Percentiles rank a stretch among this genome's conserved stretches.
phyloP scores from a whole-genome alignment of 1,139 yeast species.

The Scheffersomyces illinoinensis region DNA sequence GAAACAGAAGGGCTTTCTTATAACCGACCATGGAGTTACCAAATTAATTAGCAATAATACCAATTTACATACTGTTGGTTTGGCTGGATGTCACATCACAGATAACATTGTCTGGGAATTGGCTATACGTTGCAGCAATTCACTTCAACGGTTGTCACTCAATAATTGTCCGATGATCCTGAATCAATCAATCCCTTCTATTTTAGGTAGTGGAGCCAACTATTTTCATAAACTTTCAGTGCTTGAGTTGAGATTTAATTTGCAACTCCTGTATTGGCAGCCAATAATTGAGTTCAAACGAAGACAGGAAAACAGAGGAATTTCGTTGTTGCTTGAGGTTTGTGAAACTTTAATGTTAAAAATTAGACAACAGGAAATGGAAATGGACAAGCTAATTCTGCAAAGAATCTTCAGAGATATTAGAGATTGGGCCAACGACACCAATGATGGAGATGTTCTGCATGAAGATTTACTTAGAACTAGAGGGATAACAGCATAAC shows the following conservation, averaged over 20 bases:
- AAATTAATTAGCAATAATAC: slow-evolving; percentile 56
- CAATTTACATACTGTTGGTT: slow-evolving; percentile 68
- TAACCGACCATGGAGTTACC: slow-evolving; percentile 71
- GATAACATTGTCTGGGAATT: slow-evolving; percentile 83
- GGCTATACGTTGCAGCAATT: slow-evolving; percentile 57
- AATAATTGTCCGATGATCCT: slow-evolving; percentile 73
- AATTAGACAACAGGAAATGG: slow-evolving; percentile 62
- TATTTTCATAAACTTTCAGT: slow-evolving; percentile 67
- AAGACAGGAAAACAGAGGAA: slow-evolving; percentile 52
- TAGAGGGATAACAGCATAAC: slow-evolving; percentile 5
- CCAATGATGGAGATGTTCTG: slow-evolving; percentile 41
- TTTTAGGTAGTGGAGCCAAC: slow-evolving; percentile 34
- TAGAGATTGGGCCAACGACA: slow-evolving; percentile 55
- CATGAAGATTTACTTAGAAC: slow-evolving; percentile 16
- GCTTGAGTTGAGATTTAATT: slow-evolving; percentile 70
- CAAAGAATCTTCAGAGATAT: slow-evolving; percentile 55
- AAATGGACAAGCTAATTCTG: slow-evolving; percentile 57
- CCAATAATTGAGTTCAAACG: slow-evolving; percentile 71
- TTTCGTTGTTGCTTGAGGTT: slow-evolving; percentile 68
- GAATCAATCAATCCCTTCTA: slow-evolving; percentile 64
- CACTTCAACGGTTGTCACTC: slow-evolving; percentile 68
- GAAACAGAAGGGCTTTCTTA: slow-evolving; percentile 62
- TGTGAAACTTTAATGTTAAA: slow-evolving; percentile 67
- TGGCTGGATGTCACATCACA: slow-evolving; percentile 83
- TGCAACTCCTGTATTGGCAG: slow-evolving; percentile 55